Percentiles rank a stretch among this genome's conserved stretches.
phyloP scores from a whole-genome alignment of 176 grass and related monocot species.

The Carex pumila region DNA sequence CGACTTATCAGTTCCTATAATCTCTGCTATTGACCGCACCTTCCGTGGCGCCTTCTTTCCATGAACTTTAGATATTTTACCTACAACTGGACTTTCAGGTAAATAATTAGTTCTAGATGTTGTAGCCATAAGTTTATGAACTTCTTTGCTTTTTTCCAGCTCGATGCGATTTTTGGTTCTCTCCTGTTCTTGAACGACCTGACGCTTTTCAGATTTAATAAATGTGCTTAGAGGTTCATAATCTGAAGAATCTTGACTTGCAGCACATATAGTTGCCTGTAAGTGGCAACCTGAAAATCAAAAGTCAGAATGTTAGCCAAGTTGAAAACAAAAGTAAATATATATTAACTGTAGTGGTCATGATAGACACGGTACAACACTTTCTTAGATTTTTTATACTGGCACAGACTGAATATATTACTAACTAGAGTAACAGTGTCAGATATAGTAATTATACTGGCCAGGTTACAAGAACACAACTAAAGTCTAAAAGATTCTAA shows the following conservation, averaged over 20 bases:
- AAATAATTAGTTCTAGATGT: slow-evolving; percentile 27
- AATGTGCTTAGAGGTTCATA: slow-evolving; percentile 23
- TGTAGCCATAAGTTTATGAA: slow-evolving; percentile 17
- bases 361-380: background rate
- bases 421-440: background rate
- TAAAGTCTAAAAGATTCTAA: background rate
- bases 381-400: background rate
- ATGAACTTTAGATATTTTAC: slow-evolving; percentile 32
- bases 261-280: background rate
- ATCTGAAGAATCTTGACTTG: slow-evolving; percentile 23
- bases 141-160: slow-evolving; percentile 27
- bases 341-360: background rate
- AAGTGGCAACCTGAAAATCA: background rate
- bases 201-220: slow-evolving; percentile 12
- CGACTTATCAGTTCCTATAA: slow-evolving; percentile 25
- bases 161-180: slow-evolving; percentile 8
- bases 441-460: background rate
- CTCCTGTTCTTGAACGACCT: slow-evolving; percentile 12
- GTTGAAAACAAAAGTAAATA: background rate
- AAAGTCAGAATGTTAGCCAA: background rate
- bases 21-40: slow-evolving; percentile 47
- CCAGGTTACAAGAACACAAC: background rate
- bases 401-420: background rate
- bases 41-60: slow-evolving; percentile 47
- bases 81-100: background rate